Percentiles rank a stretch among this genome's conserved stretches.
These are phyloP conservation scores for Ganoderma meredithae DNA, from an alignment of 1,284 basidiomycete genomes.

Conservation along the genomic window DNA sequence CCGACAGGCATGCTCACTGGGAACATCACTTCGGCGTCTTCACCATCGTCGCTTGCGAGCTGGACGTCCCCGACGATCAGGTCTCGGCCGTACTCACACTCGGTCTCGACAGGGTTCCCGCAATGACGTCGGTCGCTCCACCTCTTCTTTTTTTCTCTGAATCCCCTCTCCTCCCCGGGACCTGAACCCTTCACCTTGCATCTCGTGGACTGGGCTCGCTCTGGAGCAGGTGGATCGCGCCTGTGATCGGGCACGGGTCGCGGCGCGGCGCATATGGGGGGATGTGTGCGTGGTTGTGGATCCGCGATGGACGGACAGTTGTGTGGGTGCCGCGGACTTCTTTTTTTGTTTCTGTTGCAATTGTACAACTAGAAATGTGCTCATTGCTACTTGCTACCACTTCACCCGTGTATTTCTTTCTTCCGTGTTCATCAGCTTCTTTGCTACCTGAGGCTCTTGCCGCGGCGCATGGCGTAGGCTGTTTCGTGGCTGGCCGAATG, in stretches of 20 bases:
- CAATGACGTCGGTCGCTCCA: constrained; percentile 19
- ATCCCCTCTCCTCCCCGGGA: background rate
- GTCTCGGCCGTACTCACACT: constrained; percentile 24
- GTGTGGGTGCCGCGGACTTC: constrained; percentile 18
- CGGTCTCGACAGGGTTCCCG: constrained; percentile 13
- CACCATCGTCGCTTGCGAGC: constrained; percentile 20
- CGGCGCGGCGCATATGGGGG: background rate
- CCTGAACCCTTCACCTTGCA: constrained; percentile 1
- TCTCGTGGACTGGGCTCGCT: background rate
- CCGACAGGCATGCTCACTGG: constrained; percentile 26
- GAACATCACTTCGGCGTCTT: constrained; percentile 23
- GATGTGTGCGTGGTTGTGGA: constrained; percentile 1
- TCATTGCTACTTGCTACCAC: constrained; percentile 14
- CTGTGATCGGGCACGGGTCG: background rate
- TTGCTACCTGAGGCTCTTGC: background rate
- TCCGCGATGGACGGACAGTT: constrained; percentile 5
- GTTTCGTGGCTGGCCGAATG: background rate
- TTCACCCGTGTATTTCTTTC: constrained; percentile 23
- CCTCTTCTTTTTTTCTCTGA: background rate
- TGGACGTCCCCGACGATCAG: constrained; percentile 30
- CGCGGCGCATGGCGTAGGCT: background rate
- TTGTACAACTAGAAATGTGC: constrained; percentile 27
- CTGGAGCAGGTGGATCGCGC: constrained; percentile 6
- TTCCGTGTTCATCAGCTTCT: background rate
- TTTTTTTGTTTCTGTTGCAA: constrained; percentile 22